These are phyloP conservation scores for Chloropicon primus DNA, from an alignment of 139 green algal genomes.

Conservation along the genomic window DNA sequence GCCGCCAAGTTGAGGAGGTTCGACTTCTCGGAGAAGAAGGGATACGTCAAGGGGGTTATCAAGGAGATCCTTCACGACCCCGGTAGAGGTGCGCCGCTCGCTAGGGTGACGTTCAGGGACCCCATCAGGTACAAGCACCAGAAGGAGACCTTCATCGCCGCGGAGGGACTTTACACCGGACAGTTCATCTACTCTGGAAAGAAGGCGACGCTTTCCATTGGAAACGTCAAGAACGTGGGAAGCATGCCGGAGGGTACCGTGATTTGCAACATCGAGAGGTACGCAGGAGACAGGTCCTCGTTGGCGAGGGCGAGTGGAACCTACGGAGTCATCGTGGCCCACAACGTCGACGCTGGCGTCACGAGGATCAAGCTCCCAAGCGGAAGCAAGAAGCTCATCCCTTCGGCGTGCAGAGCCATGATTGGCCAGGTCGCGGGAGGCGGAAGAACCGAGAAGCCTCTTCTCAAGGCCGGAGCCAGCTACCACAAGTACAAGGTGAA, in stretches of 20 bases:
- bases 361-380: constrained; percentile 97
- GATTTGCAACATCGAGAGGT: constrained; percentile 96
- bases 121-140: constrained; percentile 80
- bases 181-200: constrained; percentile 96
- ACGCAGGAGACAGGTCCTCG: constrained; percentile 78
- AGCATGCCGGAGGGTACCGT: constrained; percentile 97
- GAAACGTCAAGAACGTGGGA: constrained; percentile 92
- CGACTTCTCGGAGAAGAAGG: constrained; percentile 74
- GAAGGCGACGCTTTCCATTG: constrained; percentile 86
- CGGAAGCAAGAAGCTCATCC: constrained; percentile 95
- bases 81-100: constrained; percentile 87
- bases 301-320: constrained; percentile 87
- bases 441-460: constrained; percentile 97
- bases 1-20: constrained; percentile 74
- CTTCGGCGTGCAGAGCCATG: constrained; percentile 76
- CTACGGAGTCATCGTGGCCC: constrained; percentile 93
- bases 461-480: constrained; percentile 92
- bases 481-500: constrained; percentile 98
- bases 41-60: constrained; percentile 93
- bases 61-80: constrained; percentile 95
- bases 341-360: constrained; percentile 94
- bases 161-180: constrained; percentile 93
- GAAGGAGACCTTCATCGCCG: constrained; percentile 91
- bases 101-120: constrained; percentile 87
- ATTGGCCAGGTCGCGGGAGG: constrained; percentile 94